A percentile compares a stretch with the other conserved stretches of the same genome.
phyloP scores from a whole-genome alignment of 805 yeast genomes.

The Dipodascopsis uninucleata region DNA sequence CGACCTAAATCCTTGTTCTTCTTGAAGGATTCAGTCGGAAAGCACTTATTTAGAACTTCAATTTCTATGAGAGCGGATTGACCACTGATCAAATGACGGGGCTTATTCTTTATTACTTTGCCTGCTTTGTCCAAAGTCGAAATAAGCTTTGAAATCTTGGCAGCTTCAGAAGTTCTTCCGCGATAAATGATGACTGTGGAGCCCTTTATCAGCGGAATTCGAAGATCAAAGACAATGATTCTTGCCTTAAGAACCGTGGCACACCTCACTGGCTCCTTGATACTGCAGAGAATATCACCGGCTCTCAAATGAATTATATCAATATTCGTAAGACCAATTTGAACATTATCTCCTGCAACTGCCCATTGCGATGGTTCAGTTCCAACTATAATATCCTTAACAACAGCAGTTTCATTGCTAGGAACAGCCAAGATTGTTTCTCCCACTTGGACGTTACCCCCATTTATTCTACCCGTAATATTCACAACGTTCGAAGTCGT shows the following conservation, averaged over 20 bases:
- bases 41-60: conserved; percentile 44
- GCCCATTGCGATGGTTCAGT: conserved; percentile 40
- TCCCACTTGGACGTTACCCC: conserved; percentile 69
- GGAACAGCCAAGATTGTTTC: conserved; percentile 61
- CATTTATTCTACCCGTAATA: conserved; percentile 60
- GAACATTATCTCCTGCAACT: conserved; percentile 54
- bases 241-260: conserved; percentile 52
- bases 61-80: conserved; percentile 58
- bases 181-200: conserved; percentile 73
- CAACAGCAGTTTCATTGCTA: conserved; percentile 35
- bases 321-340: conserved; percentile 40
- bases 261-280: conserved; percentile 46
- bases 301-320: conserved; percentile 49
- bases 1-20: conserved; percentile 57
- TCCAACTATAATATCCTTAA: conserved; percentile 30
- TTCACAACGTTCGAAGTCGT: conserved; percentile 47
- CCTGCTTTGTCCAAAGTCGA: conserved; percentile 38
- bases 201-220: conserved; percentile 74
- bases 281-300: conserved; percentile 62
- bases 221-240: conserved; percentile 59
- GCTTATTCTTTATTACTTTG: conserved; percentile 38
- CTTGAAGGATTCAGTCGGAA: conserved; percentile 51
- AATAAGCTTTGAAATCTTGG: conserved; percentile 52
- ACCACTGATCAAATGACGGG: conserved; percentile 59
- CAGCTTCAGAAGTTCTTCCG: conserved; percentile 69